Evolutionary conservation across 2,329 filamentous ascomycete genomes (phyloP), one percentile per base, ranked within the genome.

Genomic region (Colletotrichum spaethianum): DNA sequence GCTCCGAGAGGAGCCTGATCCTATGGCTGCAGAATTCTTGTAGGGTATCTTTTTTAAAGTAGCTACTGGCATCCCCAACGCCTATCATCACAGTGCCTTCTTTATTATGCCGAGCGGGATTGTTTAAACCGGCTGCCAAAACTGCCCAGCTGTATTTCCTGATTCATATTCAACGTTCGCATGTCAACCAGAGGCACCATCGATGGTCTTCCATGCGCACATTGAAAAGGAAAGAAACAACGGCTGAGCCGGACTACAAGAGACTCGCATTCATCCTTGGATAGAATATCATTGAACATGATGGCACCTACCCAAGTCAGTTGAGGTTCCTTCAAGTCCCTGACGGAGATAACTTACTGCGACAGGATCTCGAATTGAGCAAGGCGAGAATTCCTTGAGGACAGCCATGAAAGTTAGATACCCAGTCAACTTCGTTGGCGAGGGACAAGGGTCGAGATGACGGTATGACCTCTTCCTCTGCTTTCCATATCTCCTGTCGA

Each of bases 231-330:
- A 73, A 96, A 94, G 0, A 85, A 86, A 75, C 93, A 95, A 0
- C 77, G 78, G 0, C 88, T 86, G n/a, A 96, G 82, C 3, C 85
- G 85, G 1, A 66, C 72, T 0, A 96, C 79, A 42, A 96, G 80
- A 0, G 80, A 78, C 12, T 82, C 75, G 75, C 94, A 96, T 74
- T 94, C 86, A 0, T 85, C 80, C 0, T 79, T 74, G 0, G 85
- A 86, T 9, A 96, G 82, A 7, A 83, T 78, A 77, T 97, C 94
- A 75, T 96, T 96, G 82, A 97, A 97, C 93, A 95, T 96, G 79
- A 96, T 91, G 2, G 94, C 93, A 44, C 84, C 86, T 87, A 20
- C 0, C 1, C 1, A 16, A 33, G 18, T 55, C 12, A 66, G 67
- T 78, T 53, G 77, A 74, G 5, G 59, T 20, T 14, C 31, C 7